These are phyloP conservation scores for Fomitopsis palustris DNA, from an alignment of 1,284 basidiomycete genomes.

Conservation along the genomic window DNA sequence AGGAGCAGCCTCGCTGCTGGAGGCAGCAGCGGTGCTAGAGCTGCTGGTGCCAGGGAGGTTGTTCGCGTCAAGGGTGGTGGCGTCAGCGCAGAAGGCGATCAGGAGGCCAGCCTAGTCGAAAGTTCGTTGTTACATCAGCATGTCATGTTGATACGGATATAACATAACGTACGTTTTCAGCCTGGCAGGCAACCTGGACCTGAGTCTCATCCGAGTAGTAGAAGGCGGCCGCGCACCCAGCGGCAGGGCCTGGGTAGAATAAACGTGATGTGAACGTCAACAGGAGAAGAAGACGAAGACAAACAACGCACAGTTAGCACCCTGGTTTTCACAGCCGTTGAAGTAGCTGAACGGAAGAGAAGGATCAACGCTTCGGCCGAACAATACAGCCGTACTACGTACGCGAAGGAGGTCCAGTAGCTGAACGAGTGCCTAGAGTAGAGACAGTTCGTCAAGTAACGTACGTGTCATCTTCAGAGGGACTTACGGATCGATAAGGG, in stretches of 20 bases:
- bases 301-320: slow-evolving; percentile 26
- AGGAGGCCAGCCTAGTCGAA: neutral
- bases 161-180: slow-evolving; percentile 20
- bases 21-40: neutral
- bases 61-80: slow-evolving; percentile 2
- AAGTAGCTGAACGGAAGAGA: slow-evolving; percentile 4
- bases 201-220: slow-evolving; percentile 34
- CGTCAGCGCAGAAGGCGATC: neutral
- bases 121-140: neutral
- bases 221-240: slow-evolving; percentile 36
- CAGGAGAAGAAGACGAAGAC: neutral
- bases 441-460: neutral
- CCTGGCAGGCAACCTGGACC: slow-evolving; percentile 38
- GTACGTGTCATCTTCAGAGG: neutral
- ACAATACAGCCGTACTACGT: neutral
- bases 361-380: neutral
- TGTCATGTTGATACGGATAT: neutral
- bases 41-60: neutral
- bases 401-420: slow-evolving; percentile 29
- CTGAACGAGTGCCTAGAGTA: slow-evolving; percentile 31
- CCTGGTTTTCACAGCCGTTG: slow-evolving; percentile 30
- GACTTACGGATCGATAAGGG: slow-evolving; percentile 41
- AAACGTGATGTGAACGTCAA: neutral
- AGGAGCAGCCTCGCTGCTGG: neutral
- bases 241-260: slow-evolving; percentile 20